A percentile compares a stretch with the other conserved stretches of the same genome.
Conservation (phyloP, 2,329 filamentous ascomycete genomes). For the Juglanconis oblonga region DNA sequence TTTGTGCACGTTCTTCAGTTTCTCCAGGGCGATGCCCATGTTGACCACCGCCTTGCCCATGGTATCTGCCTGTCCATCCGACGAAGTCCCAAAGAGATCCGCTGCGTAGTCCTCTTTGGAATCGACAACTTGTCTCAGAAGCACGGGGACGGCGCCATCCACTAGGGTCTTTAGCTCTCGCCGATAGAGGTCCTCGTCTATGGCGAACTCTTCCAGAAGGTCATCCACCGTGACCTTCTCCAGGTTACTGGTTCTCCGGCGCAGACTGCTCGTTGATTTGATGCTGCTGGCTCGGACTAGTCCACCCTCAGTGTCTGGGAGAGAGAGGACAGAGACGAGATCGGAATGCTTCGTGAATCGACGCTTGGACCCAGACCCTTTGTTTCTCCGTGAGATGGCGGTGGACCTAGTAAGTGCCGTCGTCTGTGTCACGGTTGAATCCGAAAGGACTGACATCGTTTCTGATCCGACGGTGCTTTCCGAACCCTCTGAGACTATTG, state of each 20-base stretch:
- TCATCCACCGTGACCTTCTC: slow-evolving; percentile 70
- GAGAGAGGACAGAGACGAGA: slow-evolving; percentile 85
- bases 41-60: slow-evolving; percentile 85
- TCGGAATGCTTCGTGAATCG: slow-evolving; percentile 89
- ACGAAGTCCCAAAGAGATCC: slow-evolving; percentile 63
- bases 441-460: slow-evolving; percentile 45
- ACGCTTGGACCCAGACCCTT: slow-evolving; percentile 59
- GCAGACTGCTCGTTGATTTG: slow-evolving; percentile 73
- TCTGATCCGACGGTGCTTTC: slow-evolving; percentile 47
- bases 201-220: slow-evolving; percentile 73
- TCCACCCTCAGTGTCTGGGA: slow-evolving; percentile 56
- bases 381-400: slow-evolving; percentile 41
- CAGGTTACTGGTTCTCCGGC: slow-evolving; percentile 66
- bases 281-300: slow-evolving; percentile 65
- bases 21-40: slow-evolving; percentile 89
- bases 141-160: slow-evolving; percentile 89
- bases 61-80: slow-evolving; percentile 51
- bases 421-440: slow-evolving; percentile 52
- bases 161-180: slow-evolving; percentile 90
- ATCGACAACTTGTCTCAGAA: slow-evolving; percentile 80
- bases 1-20: slow-evolving; percentile 75
- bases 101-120: slow-evolving; percentile 61
- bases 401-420: slow-evolving; percentile 47
- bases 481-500: slow-evolving; percentile 52
- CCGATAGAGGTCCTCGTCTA: slow-evolving; percentile 85